Evolutionary conservation across 1,139 yeast species (phyloP).

Genomic region (Candida gigantensis): DNA sequence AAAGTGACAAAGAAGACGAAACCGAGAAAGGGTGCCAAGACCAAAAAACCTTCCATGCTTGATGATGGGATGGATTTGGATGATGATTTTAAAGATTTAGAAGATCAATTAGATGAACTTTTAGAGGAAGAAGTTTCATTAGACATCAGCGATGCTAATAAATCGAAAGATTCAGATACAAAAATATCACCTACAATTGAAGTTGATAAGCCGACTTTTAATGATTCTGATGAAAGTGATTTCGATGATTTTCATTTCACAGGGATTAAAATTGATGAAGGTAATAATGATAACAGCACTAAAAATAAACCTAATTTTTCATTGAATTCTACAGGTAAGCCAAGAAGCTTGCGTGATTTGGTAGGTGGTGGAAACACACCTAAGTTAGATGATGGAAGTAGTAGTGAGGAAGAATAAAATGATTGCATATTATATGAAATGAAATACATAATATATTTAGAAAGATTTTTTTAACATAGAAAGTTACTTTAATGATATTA

Average conservation of each 20-base stretch:
- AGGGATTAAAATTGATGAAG: constrained; percentile 27
- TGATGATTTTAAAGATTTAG: constrained; percentile 48
- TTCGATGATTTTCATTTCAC: constrained; percentile 26
- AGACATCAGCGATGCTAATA: neutral
- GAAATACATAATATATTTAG: too few species aligned
- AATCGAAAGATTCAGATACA: neutral
- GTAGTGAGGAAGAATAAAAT: constrained; percentile 41
- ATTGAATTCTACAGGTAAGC: constrained; percentile 21
- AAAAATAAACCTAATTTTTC: neutral
- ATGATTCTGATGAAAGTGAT: constrained; percentile 29
- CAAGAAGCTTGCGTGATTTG: constrained; percentile 43
- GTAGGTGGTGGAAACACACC: constrained; percentile 27
- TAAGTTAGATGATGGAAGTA: constrained; percentile 30
- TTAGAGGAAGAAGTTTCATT: constrained; percentile 25
- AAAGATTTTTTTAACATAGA: too few species aligned
- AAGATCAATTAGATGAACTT: constrained; percentile 46
- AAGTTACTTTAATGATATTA: neutral
- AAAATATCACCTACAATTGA: constrained; percentile 4
- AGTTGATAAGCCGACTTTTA: neutral
- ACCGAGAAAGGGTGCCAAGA: constrained; percentile 6
- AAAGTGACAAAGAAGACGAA: constrained; percentile 5
- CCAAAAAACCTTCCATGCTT: constrained; percentile 3
- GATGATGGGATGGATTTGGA: constrained; percentile 34
- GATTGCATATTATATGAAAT: neutral
- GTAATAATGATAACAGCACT: constrained; percentile 3